Evolutionary conservation across 768 basidiomycete genomes (phyloP), one percentile per base, ranked within the genome.

Genomic region (Boletus huronensis): DNA sequence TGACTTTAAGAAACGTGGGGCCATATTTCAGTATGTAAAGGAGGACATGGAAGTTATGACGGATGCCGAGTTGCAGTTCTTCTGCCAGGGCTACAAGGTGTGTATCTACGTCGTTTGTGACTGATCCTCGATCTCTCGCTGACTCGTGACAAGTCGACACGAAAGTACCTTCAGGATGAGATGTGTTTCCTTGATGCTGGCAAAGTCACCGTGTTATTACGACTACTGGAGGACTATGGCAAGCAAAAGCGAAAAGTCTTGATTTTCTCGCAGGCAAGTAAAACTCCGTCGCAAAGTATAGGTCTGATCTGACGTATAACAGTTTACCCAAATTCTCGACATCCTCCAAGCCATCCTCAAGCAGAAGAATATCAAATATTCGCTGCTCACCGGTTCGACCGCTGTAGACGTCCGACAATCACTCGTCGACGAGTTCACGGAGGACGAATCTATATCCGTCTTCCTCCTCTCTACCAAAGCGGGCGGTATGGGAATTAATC

Each of bases 31-130:
- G 31, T 82, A 85, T 57, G 93, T 99, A 48, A 91, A 93, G 67
- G 97, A 99, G 70, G 97, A 99, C 70, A 93, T 99, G 90, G 83
- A 90, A 62, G 88, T 97, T 19, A 98, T 98, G 96, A 96, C 93
- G 41, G 97, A 99, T 71, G 88, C 93, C 8, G 97, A 98, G 72
- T 77, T 99, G 34, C 93, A 97, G 64, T 72, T 82, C 39, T 96
- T 95, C 67, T 90, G 88, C 64, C 79, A 81, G 46, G 83, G 84
- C 11, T 96, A 96, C 74, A 93, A 90, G 81, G 93, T 93, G 17
- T 32, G 53, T 39, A 32, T 50, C 4, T 47, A 31, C 1, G 9
- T 50, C 19, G 28, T 3, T 17, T 17, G n/a, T 23, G 7, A 36
- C 36, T 19, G n/a, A 29, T 9, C 3, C 14, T 19, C 7, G 31